Evolutionary conservation across 2,329 filamentous ascomycete species (phyloP).

Genomic region (Clarireedia hainanense): DNA sequence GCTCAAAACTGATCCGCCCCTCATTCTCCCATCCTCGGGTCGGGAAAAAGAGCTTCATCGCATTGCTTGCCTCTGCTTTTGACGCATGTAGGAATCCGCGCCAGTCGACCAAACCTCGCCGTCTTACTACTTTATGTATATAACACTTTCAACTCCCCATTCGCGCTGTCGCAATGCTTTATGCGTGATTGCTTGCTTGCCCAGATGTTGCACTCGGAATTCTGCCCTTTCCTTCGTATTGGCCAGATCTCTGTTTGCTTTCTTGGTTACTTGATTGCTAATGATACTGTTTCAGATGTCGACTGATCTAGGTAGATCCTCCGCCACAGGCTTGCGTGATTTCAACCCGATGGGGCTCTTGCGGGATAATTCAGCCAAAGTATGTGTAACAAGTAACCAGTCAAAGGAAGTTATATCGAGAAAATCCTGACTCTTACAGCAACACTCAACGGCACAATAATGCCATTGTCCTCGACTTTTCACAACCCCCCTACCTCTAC

Average conservation of each 20-base stretch:
- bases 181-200: not conserved
- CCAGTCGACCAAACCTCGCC: not conserved
- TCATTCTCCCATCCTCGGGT: not conserved
- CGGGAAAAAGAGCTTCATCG: not conserved
- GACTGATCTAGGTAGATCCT: not conserved
- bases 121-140: not conserved
- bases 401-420: not conserved
- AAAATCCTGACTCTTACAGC: too few species aligned
- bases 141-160: not conserved
- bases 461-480: not conserved
- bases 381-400: not conserved
- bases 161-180: not conserved
- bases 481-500: too few species aligned
- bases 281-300: constrained; percentile 4
- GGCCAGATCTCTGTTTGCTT: not conserved
- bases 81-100: not conserved
- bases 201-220: not conserved
- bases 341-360: not conserved
- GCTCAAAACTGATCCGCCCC: not conserved
- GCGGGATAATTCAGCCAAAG: not conserved
- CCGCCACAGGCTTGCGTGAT: not conserved
- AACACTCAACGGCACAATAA: not conserved
- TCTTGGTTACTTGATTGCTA: not conserved
- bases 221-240: not conserved
- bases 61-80: not conserved